Percentiles rank a stretch among this genome's conserved stretches.
phyloP scores from a whole-genome alignment of 805 yeast genomes.

The Scheffersomyces ergatensis region DNA sequence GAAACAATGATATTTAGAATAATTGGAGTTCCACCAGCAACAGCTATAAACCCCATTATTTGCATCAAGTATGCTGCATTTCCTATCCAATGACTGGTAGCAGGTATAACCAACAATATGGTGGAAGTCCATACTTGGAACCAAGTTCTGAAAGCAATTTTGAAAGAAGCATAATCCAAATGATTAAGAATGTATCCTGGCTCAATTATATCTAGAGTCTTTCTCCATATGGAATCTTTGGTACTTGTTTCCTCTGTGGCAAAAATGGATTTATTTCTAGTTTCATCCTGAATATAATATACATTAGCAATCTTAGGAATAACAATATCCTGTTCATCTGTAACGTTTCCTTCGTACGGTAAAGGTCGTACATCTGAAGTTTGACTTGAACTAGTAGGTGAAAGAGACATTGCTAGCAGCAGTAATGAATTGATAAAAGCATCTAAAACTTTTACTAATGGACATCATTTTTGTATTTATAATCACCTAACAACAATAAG shows the following conservation, averaged over 20 bases:
- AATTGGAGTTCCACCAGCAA: conserved; percentile 26
- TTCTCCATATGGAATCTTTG: conserved; percentile 11
- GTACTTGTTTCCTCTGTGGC: conserved; percentile 6
- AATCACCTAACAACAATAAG: too few relatives aligned
- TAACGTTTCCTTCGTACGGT: neutral
- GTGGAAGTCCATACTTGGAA: conserved; percentile 24
- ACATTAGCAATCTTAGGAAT: neutral
- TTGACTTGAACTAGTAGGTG: too few relatives aligned
- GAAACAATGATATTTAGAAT: conserved; percentile 14
- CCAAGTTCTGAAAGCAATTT: conserved; percentile 22
- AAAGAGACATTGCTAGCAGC: too few relatives aligned
- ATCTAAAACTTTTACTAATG: too few relatives aligned
- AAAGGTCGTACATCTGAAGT: neutral
- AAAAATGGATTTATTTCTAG: too few relatives aligned
- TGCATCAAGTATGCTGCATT: conserved; percentile 24
- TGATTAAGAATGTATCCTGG: conserved; percentile 27
- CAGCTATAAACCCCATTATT: conserved; percentile 23
- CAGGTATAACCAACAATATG: conserved; percentile 20
- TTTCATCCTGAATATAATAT: neutral
- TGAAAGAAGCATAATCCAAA: conserved; percentile 21
- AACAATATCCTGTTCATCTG: neutral
- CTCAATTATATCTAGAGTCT: conserved; percentile 5
- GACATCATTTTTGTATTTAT: too few relatives aligned
- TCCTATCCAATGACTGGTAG: conserved; percentile 26
- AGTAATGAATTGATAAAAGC: too few relatives aligned